Evolutionary conservation across 2,329 filamentous ascomycete genomes (phyloP).

Genomic region (Westerdykella ornata): DNA sequence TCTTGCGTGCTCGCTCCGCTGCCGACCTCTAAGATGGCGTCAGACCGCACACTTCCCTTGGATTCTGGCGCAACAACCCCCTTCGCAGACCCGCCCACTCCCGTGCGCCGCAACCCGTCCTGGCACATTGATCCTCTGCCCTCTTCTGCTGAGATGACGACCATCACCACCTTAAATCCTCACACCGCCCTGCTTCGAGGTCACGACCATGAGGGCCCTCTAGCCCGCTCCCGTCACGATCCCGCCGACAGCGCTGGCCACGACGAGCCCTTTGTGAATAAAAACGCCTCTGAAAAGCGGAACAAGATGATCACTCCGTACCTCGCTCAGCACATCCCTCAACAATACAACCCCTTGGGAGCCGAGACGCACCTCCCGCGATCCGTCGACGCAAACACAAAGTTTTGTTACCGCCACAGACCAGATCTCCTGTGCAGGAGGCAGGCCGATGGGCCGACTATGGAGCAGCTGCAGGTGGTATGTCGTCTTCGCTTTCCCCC

Average conservation of each 20-base stretch:
- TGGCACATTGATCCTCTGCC: conserved; percentile 19
- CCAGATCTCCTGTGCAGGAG: conserved; percentile 90
- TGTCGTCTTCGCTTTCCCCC: conserved; percentile 27
- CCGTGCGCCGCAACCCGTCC: conserved; percentile 23
- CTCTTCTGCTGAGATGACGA: conserved; percentile 4
- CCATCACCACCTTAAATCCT: conserved; percentile 15
- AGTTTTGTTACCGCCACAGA: conserved; percentile 90
- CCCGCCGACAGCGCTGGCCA: conserved; percentile 12
- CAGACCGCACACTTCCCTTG: conserved; percentile 22
- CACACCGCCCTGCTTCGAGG: conserved; percentile 32
- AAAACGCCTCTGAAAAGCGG: conserved; percentile 53
- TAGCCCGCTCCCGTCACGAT: conserved; percentile 19
- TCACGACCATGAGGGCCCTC: conserved; percentile 33
- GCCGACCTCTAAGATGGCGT: conserved; percentile 15
- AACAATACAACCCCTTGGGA: conserved; percentile 75
- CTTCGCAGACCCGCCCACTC: conserved; percentile 6
- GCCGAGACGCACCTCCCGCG: conserved; percentile 17
- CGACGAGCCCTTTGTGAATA: conserved; percentile 21
- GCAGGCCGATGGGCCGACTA: conserved; percentile 89
- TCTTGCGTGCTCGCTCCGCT: background rate
- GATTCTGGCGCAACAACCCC: conserved; percentile 25
- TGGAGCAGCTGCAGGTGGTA: conserved; percentile 89
- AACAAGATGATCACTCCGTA: conserved; percentile 80
- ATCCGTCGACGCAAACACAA: conserved; percentile 60
- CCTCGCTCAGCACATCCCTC: conserved; percentile 82